Conservation (phyloP, 2,329 filamentous ascomycete genomes). For the Colletotrichum sp. region DNA sequence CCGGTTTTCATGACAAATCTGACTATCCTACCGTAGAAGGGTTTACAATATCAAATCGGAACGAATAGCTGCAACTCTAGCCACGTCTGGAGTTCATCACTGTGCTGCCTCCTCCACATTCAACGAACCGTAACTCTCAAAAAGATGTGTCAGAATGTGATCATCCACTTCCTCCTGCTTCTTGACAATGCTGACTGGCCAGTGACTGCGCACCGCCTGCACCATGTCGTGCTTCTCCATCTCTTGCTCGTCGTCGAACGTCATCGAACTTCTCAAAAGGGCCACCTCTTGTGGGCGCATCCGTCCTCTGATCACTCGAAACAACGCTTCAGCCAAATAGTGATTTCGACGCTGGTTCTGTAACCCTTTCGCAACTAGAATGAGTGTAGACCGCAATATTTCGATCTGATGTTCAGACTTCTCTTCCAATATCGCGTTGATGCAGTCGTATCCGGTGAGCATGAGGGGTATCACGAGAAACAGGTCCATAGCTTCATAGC, state of each 20-base stretch:
- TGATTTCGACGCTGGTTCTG: slow-evolving; percentile 37
- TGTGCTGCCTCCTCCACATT: neutral
- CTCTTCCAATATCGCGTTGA: slow-evolving; percentile 28
- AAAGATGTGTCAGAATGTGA: slow-evolving; percentile 26
- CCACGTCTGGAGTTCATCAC: neutral
- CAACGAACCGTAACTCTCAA: slow-evolving; percentile 17
- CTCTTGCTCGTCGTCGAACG: slow-evolving; percentile 22
- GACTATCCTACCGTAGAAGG: neutral
- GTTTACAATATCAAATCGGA: neutral
- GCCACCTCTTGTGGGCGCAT: slow-evolving; percentile 34
- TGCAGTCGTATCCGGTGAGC: slow-evolving; percentile 28
- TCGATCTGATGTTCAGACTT: slow-evolving; percentile 15
- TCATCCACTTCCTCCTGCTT: slow-evolving; percentile 30
- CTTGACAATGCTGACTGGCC: slow-evolving; percentile 34
- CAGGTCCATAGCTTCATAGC: slow-evolving; percentile 28
- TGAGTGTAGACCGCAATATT: slow-evolving; percentile 33
- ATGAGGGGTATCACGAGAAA: slow-evolving; percentile 37
- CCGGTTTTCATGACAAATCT: neutral
- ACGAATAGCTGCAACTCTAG: neutral
- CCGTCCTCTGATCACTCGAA: slow-evolving; percentile 34
- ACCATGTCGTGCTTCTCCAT: slow-evolving; percentile 23
- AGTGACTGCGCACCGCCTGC: slow-evolving; percentile 30
- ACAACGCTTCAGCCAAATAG: slow-evolving; percentile 36
- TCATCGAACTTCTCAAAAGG: slow-evolving; percentile 17
- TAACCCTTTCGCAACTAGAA: slow-evolving; percentile 38